Evolutionary conservation across 805 yeast species (phyloP).

Genomic region (Metschnikowia anglica): DNA sequence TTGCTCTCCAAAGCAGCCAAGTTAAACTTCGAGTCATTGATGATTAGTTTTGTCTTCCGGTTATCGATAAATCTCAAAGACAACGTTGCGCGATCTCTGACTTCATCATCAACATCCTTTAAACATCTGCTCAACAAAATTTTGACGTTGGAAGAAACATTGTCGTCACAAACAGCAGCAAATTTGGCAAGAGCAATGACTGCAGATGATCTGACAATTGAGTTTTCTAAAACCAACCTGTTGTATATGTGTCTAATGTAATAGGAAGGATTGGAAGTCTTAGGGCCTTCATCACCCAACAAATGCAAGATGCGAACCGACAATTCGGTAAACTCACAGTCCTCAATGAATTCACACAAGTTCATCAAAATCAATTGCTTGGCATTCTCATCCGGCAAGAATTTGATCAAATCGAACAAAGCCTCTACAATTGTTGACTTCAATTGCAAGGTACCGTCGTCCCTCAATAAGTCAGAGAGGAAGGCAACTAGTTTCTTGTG

Average conservation of each 20-base stretch:
- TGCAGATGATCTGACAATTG: constrained; percentile 93
- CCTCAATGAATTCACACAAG: constrained; percentile 95
- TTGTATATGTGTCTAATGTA: constrained; percentile 96
- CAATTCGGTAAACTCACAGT: constrained; percentile 93
- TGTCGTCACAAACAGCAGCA: constrained; percentile 72
- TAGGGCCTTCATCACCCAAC: constrained; percentile 93
- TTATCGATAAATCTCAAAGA: constrained; percentile 63
- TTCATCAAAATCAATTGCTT: constrained; percentile 80
- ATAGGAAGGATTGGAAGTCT: constrained; percentile 77
- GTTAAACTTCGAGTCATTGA: constrained; percentile 69
- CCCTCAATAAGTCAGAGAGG: constrained; percentile 79
- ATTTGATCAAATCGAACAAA: constrained; percentile 84
- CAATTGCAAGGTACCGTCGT: constrained; percentile 85
- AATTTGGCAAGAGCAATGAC: constrained; percentile 90
- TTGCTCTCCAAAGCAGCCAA: constrained; percentile 75
- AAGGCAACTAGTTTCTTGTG: constrained; percentile 79
- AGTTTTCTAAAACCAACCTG: constrained; percentile 93
- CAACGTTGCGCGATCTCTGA: constrained; percentile 93
- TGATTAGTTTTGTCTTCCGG: constrained; percentile 47
- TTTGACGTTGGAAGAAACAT: constrained; percentile 64
- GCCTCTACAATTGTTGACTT: constrained; percentile 91
- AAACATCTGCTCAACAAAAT: constrained; percentile 80
- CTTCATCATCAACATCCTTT: constrained; percentile 92
- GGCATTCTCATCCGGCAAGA: constrained; percentile 68
- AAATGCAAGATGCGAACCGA: constrained; percentile 90